Evolutionary conservation across 1,284 basidiomycete species (phyloP).

Genomic region (Jaminaea rosea): DNA sequence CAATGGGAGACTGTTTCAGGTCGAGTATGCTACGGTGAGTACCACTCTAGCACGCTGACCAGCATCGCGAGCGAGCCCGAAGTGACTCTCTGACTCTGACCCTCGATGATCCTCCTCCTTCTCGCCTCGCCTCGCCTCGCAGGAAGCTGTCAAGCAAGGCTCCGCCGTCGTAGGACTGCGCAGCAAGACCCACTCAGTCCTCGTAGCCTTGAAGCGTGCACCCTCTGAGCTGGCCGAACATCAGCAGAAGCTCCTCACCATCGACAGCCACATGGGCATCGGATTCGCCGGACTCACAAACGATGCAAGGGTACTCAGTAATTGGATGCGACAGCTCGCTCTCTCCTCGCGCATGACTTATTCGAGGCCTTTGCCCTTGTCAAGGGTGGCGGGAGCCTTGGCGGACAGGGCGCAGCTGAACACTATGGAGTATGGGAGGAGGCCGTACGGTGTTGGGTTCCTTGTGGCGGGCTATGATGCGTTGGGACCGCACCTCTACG

Average conservation of each 20-base stretch:
- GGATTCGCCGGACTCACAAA: conserved; percentile 96
- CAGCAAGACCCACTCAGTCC: conserved; percentile 86
- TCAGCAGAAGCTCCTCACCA: conserved; percentile 98
- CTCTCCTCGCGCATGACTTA: conserved; percentile 91
- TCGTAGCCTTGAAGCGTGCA: conserved; percentile 95
- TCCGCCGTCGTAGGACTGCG: conserved; percentile 93
- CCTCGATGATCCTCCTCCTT: no score
- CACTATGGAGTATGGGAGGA: conserved; percentile 93
- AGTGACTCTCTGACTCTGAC: no score
- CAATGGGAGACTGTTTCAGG: conserved; percentile 63
- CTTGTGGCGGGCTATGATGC: conserved; percentile 92
- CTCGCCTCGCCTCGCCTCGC: no score
- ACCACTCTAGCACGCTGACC: no score
- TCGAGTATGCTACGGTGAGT: conserved; percentile 99
- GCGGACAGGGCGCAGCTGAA: conserved; percentile 99
- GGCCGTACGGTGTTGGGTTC: conserved; percentile 98
- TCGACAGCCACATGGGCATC: conserved; percentile 98
- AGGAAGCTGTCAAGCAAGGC: conserved; percentile 98
- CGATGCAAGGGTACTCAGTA: conserved; percentile 77
- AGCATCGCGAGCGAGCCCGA: no score
- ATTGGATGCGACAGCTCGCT: conserved; percentile 98
- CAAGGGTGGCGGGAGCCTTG: conserved; percentile 81
- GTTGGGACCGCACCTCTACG: conserved; percentile 88
- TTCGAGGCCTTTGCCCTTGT: conserved; percentile 86
- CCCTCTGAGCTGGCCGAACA: conserved; percentile 95